phyloP scores from a whole-genome alignment of 2,329 filamentous ascomycete species.

The Phyllosticta paracitricarpa region DNA sequence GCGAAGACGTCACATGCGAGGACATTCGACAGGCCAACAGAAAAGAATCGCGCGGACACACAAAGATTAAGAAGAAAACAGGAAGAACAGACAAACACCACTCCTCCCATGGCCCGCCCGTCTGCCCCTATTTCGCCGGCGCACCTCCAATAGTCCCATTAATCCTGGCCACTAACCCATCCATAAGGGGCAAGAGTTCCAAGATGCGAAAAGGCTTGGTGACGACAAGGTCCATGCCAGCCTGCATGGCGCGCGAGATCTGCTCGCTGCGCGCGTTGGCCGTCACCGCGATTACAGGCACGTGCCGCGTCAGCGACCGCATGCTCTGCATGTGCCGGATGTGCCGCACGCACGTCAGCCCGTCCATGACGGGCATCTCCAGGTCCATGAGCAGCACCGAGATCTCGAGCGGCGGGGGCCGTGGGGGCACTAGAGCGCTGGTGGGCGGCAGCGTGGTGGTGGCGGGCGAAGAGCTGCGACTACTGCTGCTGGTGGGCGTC shows the following conservation, averaged over 20 bases:
- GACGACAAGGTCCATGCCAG: conserved; percentile 28
- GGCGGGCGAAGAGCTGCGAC: neutral
- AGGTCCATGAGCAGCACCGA: conserved; percentile 27
- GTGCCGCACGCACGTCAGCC: conserved; percentile 22
- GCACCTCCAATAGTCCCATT: too few relatives aligned
- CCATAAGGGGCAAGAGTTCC: conserved; percentile 22
- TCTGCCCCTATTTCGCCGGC: too few relatives aligned
- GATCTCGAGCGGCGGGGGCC: conserved; percentile 13
- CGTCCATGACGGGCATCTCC: conserved; percentile 32
- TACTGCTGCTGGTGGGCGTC: neutral
- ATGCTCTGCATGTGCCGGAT: conserved; percentile 23
- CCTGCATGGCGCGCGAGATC: conserved; percentile 19
- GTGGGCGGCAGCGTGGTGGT: neutral
- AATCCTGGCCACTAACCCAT: conserved; percentile 4
- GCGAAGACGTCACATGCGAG: too few relatives aligned
- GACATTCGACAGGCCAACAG: too few relatives aligned
- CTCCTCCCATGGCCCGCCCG: too few relatives aligned
- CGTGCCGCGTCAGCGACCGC: conserved; percentile 17
- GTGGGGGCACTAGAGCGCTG: neutral
- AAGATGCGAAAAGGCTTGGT: conserved; percentile 25
- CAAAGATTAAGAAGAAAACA: too few relatives aligned
- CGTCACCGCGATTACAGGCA: conserved; percentile 27
- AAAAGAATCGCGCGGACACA: too few relatives aligned
- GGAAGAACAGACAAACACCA: too few relatives aligned
- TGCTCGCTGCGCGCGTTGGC: conserved; percentile 28